A percentile compares a stretch with the other conserved stretches of the same genome.
phyloP scores from a whole-genome alignment of 257 asterid species.

The Cinchona pubescens region DNA sequence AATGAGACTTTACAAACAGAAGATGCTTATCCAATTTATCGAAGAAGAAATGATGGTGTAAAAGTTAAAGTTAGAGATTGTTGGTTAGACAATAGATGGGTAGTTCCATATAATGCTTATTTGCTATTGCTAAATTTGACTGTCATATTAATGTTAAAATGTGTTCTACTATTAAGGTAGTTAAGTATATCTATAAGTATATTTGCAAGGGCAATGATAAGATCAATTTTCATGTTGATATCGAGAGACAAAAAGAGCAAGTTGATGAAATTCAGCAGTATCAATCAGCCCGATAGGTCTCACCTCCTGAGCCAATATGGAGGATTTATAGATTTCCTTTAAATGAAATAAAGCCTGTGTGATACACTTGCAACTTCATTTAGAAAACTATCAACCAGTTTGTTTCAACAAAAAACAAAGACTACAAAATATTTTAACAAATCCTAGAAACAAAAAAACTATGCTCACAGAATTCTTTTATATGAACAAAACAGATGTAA shows the following conservation, averaged over 20 bases:
- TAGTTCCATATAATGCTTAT: background rate
- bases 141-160: no score
- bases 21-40: background rate
- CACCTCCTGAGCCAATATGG: background rate
- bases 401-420: background rate
- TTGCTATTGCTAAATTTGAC: background rate
- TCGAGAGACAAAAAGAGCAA: background rate
- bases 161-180: background rate
- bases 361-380: no score
- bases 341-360: background rate
- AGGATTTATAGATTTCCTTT: background rate
- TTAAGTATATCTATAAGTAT: no score
- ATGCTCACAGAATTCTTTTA: background rate
- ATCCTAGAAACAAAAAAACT: background rate
- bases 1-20: no score
- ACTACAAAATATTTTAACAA: background rate
- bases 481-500: background rate
- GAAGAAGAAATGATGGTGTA: background rate
- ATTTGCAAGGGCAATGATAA: background rate
- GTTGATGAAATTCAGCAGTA: background rate
- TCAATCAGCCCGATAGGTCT: background rate
- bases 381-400: background rate
- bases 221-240: background rate
- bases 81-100: background rate
- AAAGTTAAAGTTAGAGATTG: background rate